Percentiles rank a stretch among this genome's conserved stretches.
These are phyloP conservation scores for Populus tremula DNA, from an alignment of 345 rosid species.

Conservation along the genomic window DNA sequence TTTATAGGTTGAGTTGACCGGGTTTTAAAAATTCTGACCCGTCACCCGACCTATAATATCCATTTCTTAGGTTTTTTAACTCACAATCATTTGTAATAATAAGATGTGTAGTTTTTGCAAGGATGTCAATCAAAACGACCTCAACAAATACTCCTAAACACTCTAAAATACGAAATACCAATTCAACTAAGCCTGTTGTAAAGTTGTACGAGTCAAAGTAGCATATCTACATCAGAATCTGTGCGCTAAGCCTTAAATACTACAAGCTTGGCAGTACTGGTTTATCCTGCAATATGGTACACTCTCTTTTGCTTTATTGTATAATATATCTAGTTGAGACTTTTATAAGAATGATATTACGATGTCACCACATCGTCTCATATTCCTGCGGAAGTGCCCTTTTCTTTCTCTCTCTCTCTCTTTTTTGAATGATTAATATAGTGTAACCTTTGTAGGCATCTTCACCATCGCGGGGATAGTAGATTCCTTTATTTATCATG, in stretches of 20 bases:
- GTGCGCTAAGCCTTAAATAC: background rate
- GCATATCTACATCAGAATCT: background rate
- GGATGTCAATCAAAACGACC: too few species aligned
- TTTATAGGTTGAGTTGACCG: too few species aligned
- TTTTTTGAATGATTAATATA: background rate
- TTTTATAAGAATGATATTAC: background rate
- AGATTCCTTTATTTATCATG: conserved; percentile 29
- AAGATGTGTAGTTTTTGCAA: too few species aligned
- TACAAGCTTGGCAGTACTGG: background rate
- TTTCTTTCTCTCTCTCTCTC: too few species aligned
- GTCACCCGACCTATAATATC: too few species aligned
- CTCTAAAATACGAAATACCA: too few species aligned
- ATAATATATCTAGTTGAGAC: background rate
- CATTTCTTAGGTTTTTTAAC: too few species aligned
- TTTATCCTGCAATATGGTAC: background rate
- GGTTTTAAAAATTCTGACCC: too few species aligned
- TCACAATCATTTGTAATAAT: too few species aligned
- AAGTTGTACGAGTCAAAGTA: too few species aligned
- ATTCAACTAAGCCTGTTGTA: too few species aligned
- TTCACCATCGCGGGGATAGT: conserved; percentile 31
- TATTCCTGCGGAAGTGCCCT: background rate
- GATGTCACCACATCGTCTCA: background rate
- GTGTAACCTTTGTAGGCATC: conserved; percentile 12
- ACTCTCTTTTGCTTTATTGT: background rate
- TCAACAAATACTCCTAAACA: too few species aligned